Percentiles rank a stretch among this genome's conserved stretches.
Conservation (phyloP, 176 grass and related monocot species). For the Tuctoria greenei region DNA sequence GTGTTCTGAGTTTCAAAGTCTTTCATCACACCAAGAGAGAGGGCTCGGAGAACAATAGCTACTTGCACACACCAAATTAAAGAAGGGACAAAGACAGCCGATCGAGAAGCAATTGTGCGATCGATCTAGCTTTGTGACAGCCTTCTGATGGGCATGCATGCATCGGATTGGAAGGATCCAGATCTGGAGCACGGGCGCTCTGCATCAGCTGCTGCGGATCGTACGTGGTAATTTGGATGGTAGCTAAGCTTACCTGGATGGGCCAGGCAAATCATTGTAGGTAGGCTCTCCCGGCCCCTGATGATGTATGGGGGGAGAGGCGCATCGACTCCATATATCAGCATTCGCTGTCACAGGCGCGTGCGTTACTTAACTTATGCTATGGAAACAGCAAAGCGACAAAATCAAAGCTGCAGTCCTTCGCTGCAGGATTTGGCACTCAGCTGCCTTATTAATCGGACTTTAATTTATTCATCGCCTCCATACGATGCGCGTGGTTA, state of each 20-base stretch:
- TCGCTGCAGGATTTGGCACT: neutral
- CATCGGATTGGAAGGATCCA: neutral
- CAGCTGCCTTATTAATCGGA: too few species aligned
- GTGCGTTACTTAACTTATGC: neutral
- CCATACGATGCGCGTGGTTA: too few species aligned
- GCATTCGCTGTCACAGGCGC: neutral
- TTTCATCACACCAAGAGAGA: too few species aligned
- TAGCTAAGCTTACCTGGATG: neutral
- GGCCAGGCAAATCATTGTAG: neutral
- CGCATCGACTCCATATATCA: neutral
- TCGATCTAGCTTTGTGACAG: neutral
- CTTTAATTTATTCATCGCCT: too few species aligned
- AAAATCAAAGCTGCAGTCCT: neutral
- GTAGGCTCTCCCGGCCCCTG: neutral
- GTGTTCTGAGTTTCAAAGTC: too few species aligned
- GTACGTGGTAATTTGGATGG: neutral
- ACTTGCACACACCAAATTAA: too few species aligned
- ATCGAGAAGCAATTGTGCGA: too few species aligned
- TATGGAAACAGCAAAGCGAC: neutral
- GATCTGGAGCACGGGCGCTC: neutral
- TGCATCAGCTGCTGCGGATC: neutral
- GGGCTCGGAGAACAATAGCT: too few species aligned
- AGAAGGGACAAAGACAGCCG: too few species aligned
- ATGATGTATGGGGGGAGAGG: neutral
- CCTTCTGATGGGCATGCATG: neutral